phyloP scores from a whole-genome alignment of 2,329 filamentous ascomycete species.

The Ustilaginoidea virens region DNA sequence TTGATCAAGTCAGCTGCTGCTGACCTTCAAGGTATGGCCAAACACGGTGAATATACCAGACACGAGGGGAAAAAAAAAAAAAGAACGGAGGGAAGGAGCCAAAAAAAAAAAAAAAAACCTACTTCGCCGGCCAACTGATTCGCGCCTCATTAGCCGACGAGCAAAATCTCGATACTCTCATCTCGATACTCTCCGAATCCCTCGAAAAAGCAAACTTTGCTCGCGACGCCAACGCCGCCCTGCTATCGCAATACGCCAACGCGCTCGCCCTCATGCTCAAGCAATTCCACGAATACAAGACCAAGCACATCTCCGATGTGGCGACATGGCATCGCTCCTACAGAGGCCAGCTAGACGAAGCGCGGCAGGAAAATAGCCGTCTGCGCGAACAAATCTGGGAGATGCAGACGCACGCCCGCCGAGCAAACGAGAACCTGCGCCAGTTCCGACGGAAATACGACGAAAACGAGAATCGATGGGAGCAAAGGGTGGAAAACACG shows the following conservation, averaged over 20 bases:
- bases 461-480: conserved; percentile 38
- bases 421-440: conserved; percentile 41
- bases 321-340: conserved; percentile 51
- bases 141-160: conserved; percentile 31
- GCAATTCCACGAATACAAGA: conserved; percentile 52
- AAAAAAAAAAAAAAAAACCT: too few relatives aligned
- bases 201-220: conserved; percentile 46
- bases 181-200: conserved; percentile 44
- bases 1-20: conserved; percentile 38
- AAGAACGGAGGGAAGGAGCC: too few relatives aligned
- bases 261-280: conserved; percentile 42
- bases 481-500: conserved; percentile 34
- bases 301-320: conserved; percentile 44
- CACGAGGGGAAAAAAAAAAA: too few relatives aligned
- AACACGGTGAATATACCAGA: too few relatives aligned
- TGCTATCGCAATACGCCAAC: conserved; percentile 42
- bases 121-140: too few relatives aligned
- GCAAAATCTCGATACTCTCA: conserved; percentile 42
- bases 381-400: conserved; percentile 52
- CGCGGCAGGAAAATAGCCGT: conserved; percentile 46
- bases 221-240: conserved; percentile 43
- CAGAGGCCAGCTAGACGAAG: conserved; percentile 47
- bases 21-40: conserved; percentile 40
- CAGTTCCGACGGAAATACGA: conserved; percentile 40
- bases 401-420: conserved; percentile 44